Percentiles rank a stretch among this genome's conserved stretches.
Evolutionary conservation across 78 protist genomes (phyloP).

Genomic region (Speleostelium caveatum): DNA sequence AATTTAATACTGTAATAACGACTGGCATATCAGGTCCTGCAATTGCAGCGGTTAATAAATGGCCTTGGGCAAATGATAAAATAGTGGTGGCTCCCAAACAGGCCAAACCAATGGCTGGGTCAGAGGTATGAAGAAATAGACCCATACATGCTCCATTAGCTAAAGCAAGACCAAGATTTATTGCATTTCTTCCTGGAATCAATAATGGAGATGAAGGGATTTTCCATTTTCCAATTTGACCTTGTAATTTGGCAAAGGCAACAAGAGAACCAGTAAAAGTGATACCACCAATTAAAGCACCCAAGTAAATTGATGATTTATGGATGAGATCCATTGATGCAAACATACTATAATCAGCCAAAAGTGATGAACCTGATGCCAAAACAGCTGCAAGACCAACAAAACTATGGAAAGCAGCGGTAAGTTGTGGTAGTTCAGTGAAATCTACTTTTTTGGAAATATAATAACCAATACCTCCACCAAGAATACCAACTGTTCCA

Average conservation of each 20-base stretch:
- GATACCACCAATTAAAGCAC: slow-evolving; percentile 91
- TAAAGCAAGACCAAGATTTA: slow-evolving; percentile 62
- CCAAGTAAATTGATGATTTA: slow-evolving; percentile 79
- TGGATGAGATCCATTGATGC: slow-evolving; percentile 45
- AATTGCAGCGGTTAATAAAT: slow-evolving; percentile 89
- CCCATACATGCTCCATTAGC: slow-evolving; percentile 66
- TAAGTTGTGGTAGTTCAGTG: slow-evolving; percentile 89
- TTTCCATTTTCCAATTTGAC: slow-evolving; percentile 58
- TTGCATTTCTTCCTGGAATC: slow-evolving; percentile 76
- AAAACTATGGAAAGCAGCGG: slow-evolving; percentile 90
- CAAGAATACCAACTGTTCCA: slow-evolving; percentile 18
- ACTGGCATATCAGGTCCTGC: slow-evolving; percentile 99
- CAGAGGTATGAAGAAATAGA: slow-evolving; percentile 37
- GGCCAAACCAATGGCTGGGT: slow-evolving; percentile 55
- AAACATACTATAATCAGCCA: neutral
- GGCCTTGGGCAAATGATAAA: slow-evolving; percentile 88
- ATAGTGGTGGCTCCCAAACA: slow-evolving; percentile 46
- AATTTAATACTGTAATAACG: slow-evolving; percentile 97
- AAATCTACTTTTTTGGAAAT: slow-evolving; percentile 51
- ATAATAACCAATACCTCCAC: slow-evolving; percentile 74
- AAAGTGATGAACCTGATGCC: slow-evolving; percentile 13
- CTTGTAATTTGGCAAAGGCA: slow-evolving; percentile 96
- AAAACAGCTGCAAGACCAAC: slow-evolving; percentile 91
- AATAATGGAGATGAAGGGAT: slow-evolving; percentile 63
- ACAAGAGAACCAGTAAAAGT: slow-evolving; percentile 95